Conservation (phyloP, 2,329 filamentous ascomycete species). For the Pseudocercospora fuligena region DNA sequence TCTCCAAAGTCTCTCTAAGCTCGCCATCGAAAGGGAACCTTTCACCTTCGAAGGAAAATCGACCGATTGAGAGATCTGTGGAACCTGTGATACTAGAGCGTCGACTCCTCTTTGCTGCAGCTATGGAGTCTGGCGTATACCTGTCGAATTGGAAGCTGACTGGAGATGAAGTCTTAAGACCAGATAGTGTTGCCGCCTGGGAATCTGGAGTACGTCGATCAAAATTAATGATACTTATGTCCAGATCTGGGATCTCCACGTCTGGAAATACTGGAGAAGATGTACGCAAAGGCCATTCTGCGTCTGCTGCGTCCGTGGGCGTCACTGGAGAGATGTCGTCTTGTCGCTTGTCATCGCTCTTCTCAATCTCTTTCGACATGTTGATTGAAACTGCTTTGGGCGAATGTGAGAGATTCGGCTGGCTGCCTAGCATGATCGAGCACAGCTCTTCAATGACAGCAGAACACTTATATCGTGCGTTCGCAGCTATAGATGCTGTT, state of each 20-base stretch:
- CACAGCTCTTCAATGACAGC: not conserved
- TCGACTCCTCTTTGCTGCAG: constrained; percentile 16
- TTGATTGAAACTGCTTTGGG: not conserved
- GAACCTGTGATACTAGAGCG: constrained; percentile 19
- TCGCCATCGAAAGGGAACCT: constrained; percentile 16
- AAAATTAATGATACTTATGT: constrained; percentile 12
- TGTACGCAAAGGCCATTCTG: constrained; percentile 15
- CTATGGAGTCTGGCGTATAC: constrained; percentile 16
- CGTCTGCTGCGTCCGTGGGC: not conserved
- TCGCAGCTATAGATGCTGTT: not conserved
- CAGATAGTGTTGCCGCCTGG: constrained; percentile 10
- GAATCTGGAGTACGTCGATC: constrained; percentile 15
- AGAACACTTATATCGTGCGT: not conserved
- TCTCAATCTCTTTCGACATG: constrained; percentile 1
- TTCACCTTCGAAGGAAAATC: constrained; percentile 16
- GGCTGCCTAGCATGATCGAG: not conserved
- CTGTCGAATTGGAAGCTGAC: constrained; percentile 14
- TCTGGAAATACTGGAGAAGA: constrained; percentile 9
- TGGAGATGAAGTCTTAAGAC: constrained; percentile 7
- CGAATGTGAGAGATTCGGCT: no score
- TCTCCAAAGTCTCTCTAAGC: constrained; percentile 17
- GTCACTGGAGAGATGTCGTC: not conserved
- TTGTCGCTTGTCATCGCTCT: not conserved
- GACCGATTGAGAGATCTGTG: constrained; percentile 17
- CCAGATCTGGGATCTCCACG: not conserved